Percentiles rank a stretch among this genome's conserved stretches.
Conservation (phyloP, 2,329 filamentous ascomycete species). For the Fusarium robinianum region DNA sequence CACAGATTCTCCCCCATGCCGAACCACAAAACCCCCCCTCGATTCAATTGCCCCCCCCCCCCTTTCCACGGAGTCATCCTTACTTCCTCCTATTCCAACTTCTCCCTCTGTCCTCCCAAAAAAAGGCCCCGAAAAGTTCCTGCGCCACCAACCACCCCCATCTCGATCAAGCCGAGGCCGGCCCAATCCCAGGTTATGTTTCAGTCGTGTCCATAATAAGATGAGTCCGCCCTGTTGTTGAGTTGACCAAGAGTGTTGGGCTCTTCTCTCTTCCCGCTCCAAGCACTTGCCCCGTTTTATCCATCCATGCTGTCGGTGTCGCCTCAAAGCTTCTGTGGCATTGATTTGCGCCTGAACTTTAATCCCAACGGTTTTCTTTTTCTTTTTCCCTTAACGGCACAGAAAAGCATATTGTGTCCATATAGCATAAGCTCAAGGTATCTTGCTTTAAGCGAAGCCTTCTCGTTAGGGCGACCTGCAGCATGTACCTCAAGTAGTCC, state of each 20-base stretch:
- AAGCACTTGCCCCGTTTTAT: not conserved
- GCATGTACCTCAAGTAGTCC: no score
- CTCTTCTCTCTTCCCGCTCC: conserved; percentile 6
- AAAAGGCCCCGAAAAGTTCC: not conserved
- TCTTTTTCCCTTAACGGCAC: conserved; percentile 21
- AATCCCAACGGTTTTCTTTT: conserved; percentile 22
- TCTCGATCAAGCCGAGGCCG: conserved; percentile 19
- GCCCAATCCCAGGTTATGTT: conserved; percentile 28
- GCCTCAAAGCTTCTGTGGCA: conserved; percentile 7
- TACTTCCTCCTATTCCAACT: no score
- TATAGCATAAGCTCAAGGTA: not conserved
- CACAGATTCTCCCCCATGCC: conserved; percentile 5
- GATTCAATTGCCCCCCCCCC: no score
- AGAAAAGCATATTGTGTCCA: no score
- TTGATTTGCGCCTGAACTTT: conserved; percentile 20
- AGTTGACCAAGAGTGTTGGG: conserved; percentile 15
- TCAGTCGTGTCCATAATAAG: conserved; percentile 25
- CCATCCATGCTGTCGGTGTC: not conserved
- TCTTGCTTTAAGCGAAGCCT: conserved; percentile 7
- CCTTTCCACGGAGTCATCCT: no score
- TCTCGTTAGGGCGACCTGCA: conserved; percentile 25
- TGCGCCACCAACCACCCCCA: conserved; percentile 14
- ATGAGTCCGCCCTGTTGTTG: conserved; percentile 21
- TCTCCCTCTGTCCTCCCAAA: no score
- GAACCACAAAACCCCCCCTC: conserved; percentile 3